Conservation (phyloP, 2,329 filamentous ascomycete species). For the Diaporthe sp. region DNA sequence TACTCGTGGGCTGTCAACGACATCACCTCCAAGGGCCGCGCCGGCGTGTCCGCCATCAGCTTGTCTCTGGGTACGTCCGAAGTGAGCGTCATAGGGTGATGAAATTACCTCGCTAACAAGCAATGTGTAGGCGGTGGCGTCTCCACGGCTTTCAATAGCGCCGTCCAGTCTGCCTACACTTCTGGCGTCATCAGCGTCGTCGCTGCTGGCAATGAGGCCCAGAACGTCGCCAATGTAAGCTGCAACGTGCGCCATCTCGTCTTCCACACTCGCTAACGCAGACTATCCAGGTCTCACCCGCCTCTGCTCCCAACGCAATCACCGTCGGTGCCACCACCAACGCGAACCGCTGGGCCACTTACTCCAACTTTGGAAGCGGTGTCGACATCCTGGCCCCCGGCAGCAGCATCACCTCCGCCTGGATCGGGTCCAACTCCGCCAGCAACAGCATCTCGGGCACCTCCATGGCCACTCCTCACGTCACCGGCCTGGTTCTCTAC, state of each 20-base stretch:
- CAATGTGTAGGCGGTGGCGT: slow-evolving; percentile 31
- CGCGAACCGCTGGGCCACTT: slow-evolving; percentile 51
- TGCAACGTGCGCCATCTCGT: background rate
- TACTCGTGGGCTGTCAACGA: slow-evolving; percentile 44
- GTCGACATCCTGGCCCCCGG: slow-evolving; percentile 63
- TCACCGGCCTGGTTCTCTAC: slow-evolving; percentile 64
- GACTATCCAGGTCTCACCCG: slow-evolving; percentile 47
- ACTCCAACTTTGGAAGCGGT: slow-evolving; percentile 60
- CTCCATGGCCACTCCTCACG: slow-evolving; percentile 72
- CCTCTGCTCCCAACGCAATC: slow-evolving; percentile 53
- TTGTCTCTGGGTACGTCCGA: slow-evolving; percentile 8
- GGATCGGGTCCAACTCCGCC: slow-evolving; percentile 51
- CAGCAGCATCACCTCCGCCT: slow-evolving; percentile 56
- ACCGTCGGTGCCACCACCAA: slow-evolving; percentile 56
- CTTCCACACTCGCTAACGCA: background rate
- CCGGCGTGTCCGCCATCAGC: slow-evolving; percentile 8
- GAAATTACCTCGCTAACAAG: background rate
- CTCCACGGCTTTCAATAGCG: slow-evolving; percentile 51
- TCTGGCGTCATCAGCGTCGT: slow-evolving; percentile 55
- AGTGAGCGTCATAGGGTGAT: fast-evolving
- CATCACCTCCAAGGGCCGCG: slow-evolving; percentile 35
- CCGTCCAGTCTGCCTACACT: slow-evolving; percentile 50
- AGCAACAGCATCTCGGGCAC: slow-evolving; percentile 67
- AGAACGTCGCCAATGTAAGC: slow-evolving; percentile 44
- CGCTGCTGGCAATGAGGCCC: slow-evolving; percentile 56